These are phyloP conservation scores for Crithidia fasciculata DNA, from an alignment of 208 protist genomes.

Conservation along the genomic window DNA sequence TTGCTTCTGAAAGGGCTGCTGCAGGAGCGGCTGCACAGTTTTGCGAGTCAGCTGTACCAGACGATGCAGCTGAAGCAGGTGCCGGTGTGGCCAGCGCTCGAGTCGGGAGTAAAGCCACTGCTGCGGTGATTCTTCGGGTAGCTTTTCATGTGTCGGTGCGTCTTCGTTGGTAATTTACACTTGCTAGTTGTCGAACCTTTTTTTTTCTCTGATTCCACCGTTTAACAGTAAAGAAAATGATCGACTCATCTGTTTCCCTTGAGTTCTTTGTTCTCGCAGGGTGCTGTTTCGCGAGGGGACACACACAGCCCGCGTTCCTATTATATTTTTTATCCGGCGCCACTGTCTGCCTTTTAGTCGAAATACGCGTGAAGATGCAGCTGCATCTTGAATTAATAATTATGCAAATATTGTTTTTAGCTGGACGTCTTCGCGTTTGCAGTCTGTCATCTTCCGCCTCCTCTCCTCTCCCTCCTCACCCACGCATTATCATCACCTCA, in stretches of 20 bases:
- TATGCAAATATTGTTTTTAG: no score
- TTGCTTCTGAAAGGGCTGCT: conserved; percentile 85
- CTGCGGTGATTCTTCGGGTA: background rate
- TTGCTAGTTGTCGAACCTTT: background rate
- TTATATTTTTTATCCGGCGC: no score
- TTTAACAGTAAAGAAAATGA: background rate
- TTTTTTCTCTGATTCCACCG: background rate
- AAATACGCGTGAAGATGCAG: no score
- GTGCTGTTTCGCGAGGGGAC: no score
- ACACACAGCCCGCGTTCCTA: background rate
- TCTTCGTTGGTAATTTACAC: background rate
- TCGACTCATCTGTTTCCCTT: no score
- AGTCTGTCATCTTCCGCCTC: no score
- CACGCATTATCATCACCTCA: no score
- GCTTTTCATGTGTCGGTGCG: background rate
- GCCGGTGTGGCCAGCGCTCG: conserved; percentile 79
- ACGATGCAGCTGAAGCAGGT: conserved; percentile 80
- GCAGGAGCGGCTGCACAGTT: conserved; percentile 62
- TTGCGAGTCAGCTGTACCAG: conserved; percentile 70
- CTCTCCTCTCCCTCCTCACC: no score
- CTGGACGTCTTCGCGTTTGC: no score
- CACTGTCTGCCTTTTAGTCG: no score
- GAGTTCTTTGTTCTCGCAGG: no score
- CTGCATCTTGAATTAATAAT: no score
- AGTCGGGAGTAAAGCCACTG: conserved; percentile 42